These are phyloP conservation scores for Pythium utonaiense DNA, from an alignment of 352 stramenopile species.

Conservation along the genomic window DNA sequence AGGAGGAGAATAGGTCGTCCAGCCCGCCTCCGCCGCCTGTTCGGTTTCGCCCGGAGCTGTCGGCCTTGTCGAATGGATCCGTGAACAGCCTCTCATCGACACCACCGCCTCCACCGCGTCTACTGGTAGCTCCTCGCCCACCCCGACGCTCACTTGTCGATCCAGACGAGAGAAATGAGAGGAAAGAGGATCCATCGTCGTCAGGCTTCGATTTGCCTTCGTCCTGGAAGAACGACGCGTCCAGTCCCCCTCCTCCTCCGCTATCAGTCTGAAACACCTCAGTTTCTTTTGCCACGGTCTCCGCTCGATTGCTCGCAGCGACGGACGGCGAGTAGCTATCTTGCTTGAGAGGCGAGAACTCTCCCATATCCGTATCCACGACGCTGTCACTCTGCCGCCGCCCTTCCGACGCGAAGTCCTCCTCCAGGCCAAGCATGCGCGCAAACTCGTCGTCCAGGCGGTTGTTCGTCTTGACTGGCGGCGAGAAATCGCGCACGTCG, in stretches of 20 bases:
- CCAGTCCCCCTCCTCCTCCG: slow-evolving; percentile 7
- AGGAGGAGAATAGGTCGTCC: slow-evolving; percentile 20
- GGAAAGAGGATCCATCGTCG: slow-evolving; percentile 2
- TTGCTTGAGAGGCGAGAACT: slow-evolving; percentile 5
- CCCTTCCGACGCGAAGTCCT: slow-evolving; percentile 19
- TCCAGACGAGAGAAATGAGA: slow-evolving; percentile 18
- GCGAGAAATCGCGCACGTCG: slow-evolving; percentile 24
- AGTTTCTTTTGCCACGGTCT: background rate
- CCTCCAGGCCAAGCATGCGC: slow-evolving; percentile 60
- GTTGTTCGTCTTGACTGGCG: slow-evolving; percentile 32
- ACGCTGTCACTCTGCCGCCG: background rate
- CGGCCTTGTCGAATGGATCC: slow-evolving; percentile 20
- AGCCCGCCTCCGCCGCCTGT: slow-evolving; percentile 1
- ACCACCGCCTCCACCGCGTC: background rate
- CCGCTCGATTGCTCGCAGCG: background rate
- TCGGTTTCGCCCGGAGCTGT: background rate
- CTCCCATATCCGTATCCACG: background rate
- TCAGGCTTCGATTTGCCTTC: slow-evolving; percentile 7
- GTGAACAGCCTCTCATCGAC: slow-evolving; percentile 10
- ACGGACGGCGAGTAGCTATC: background rate
- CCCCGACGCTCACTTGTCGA: slow-evolving; percentile 9
- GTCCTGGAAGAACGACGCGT: slow-evolving; percentile 26
- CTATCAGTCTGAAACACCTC: background rate
- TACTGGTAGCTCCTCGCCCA: slow-evolving; percentile 2
- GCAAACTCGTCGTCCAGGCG: slow-evolving; percentile 59